These are phyloP conservation scores for Scutellaria barbata DNA, from an alignment of 257 asterid genomes.

Conservation along the genomic window DNA sequence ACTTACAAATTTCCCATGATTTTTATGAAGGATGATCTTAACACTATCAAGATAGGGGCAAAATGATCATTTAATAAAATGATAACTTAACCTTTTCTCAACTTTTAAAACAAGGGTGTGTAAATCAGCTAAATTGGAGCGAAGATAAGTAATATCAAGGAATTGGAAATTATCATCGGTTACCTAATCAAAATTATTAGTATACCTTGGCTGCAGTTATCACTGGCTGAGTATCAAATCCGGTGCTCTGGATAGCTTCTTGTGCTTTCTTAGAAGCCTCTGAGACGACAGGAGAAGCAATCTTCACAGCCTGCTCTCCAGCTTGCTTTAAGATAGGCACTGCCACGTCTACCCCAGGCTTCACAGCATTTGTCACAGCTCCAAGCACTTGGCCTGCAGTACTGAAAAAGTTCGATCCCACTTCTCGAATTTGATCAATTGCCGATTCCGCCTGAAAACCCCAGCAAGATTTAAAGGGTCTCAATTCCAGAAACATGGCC, in stretches of 20 bases:
- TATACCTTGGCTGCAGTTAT: constrained; percentile 76
- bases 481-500: not conserved
- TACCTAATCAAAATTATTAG: not conserved
- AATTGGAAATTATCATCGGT: not conserved
- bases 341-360: constrained; percentile 76
- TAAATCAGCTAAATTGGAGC: not conserved
- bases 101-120: not conserved
- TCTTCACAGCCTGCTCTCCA: constrained; percentile 71
- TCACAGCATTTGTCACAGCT: constrained; percentile 62
- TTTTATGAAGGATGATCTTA: not conserved
- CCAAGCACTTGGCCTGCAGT: constrained; percentile 63
- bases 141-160: too few relatives aligned
- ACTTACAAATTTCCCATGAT: constrained; percentile 2
- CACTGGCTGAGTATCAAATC: constrained; percentile 79
- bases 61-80: not conserved
- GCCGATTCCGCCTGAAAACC: constrained; percentile 70
- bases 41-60: not conserved
- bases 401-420: constrained; percentile 58
- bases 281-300: constrained; percentile 82
- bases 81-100: not conserved
- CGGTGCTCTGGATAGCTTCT: constrained; percentile 86
- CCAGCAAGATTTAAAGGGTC: constrained; percentile 34
- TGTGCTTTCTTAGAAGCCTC: constrained; percentile 90
- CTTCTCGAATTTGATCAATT: constrained; percentile 67
- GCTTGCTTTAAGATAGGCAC: constrained; percentile 76